A percentile compares a stretch with the other conserved stretches of the same genome.
phyloP scores from a whole-genome alignment of 495 filamentous ascomycete species.

The Daldinia vernicosa region DNA sequence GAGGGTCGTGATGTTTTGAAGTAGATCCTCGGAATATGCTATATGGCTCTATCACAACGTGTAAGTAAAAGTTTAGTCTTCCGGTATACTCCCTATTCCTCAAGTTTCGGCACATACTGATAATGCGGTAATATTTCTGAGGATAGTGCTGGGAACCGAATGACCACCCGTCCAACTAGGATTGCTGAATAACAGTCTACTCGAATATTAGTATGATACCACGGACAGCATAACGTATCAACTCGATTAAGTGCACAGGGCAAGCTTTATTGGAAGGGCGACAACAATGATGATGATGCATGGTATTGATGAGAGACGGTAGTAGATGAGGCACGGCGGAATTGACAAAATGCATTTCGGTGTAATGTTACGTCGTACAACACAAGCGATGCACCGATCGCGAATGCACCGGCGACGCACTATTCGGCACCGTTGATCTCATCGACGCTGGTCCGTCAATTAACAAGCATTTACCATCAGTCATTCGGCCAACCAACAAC shows the following conservation, averaged over 20 bases:
- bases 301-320: constrained; percentile 1
- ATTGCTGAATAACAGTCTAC: constrained; percentile 60
- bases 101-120: constrained; percentile 50
- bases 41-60: constrained; percentile 61
- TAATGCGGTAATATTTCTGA: constrained; percentile 58
- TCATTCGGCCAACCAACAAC: constrained; percentile 21
- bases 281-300: neutral
- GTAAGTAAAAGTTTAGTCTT: constrained; percentile 22
- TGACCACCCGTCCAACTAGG: constrained; percentile 52
- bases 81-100: neutral
- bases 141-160: constrained; percentile 56
- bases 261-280: neutral
- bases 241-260: constrained; percentile 2
- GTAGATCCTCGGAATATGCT: constrained; percentile 68
- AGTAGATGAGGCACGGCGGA: constrained; percentile 6
- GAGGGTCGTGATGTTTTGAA: constrained; percentile 73
- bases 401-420: constrained; percentile 34
- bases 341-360: constrained; percentile 7
- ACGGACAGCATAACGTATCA: neutral
- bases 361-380: constrained; percentile 36
- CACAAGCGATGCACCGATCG: constrained; percentile 32
- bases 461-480: constrained; percentile 18
- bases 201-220: constrained; percentile 16
- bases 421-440: constrained; percentile 24
- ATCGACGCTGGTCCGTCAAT: constrained; percentile 26